Percentiles rank a stretch among this genome's conserved stretches.
These are phyloP conservation scores for Mortierella sp. DNA, from an alignment of 371 early-diverging fungal genomes.

Conservation along the genomic window DNA sequence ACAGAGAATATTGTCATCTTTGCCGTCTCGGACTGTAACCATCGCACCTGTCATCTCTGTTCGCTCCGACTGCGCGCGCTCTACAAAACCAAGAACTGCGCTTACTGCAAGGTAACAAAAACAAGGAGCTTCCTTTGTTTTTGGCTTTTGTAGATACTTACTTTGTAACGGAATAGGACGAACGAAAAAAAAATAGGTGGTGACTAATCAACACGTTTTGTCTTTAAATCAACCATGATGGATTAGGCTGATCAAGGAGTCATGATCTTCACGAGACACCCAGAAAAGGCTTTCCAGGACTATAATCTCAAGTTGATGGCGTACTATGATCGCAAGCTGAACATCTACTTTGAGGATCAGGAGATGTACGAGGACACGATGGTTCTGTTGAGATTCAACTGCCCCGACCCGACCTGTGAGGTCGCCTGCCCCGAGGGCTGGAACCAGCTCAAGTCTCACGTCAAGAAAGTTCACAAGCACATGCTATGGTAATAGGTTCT, in stretches of 20 bases:
- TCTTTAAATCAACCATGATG: background rate
- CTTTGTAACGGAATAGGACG: background rate
- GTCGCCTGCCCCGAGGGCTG: conserved; percentile 82
- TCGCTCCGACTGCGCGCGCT: conserved; percentile 90
- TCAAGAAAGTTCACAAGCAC: conserved; percentile 79
- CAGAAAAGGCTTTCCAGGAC: conserved; percentile 70
- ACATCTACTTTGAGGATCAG: conserved; percentile 81
- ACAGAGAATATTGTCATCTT: conserved; percentile 85
- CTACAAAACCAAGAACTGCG: conserved; percentile 87
- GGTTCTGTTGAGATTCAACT: conserved; percentile 85
- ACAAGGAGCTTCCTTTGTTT: background rate
- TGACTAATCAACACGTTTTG: background rate
- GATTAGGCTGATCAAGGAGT: conserved; percentile 74
- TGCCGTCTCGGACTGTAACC: conserved; percentile 94
- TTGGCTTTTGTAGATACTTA: background rate
- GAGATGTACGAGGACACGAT: conserved; percentile 81
- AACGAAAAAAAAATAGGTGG: background rate
- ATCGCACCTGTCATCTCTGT: conserved; percentile 92
- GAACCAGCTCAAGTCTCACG: conserved; percentile 87
- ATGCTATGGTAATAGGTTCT: conserved; percentile 77
- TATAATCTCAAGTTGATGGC: conserved; percentile 65
- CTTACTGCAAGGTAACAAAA: conserved; percentile 88
- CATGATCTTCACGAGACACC: conserved; percentile 81
- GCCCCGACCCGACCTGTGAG: conserved; percentile 86
- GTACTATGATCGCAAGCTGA: conserved; percentile 74